Evolutionary conservation across 2,329 filamentous ascomycete species (phyloP).

Genomic region (Byssochlamys sp.): DNA sequence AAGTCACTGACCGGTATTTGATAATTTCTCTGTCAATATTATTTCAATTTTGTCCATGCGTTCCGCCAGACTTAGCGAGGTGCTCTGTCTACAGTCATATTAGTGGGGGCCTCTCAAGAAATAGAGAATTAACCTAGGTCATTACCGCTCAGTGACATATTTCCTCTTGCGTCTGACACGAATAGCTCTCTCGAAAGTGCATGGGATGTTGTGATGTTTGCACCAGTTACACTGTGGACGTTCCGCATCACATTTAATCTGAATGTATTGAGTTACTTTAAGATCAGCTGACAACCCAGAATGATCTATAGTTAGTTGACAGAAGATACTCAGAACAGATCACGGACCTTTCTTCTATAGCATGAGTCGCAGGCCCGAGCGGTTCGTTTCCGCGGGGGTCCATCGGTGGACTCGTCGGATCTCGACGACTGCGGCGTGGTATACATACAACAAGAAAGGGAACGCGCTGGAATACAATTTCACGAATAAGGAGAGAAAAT

Average conservation of each 20-base stretch:
- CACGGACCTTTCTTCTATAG: background rate
- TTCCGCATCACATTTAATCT: slow-evolving; percentile 44
- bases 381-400: background rate
- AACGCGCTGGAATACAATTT: background rate
- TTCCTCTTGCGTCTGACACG: slow-evolving; percentile 20
- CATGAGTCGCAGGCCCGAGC: background rate
- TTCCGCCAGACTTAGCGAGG: slow-evolving; percentile 24
- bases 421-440: background rate
- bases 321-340: background rate
- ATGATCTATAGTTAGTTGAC: background rate
- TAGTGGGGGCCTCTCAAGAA: slow-evolving; percentile 1
- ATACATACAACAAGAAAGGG: background rate
- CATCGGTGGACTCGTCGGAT: background rate
- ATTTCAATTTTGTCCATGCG: slow-evolving; percentile 35
- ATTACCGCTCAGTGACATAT: slow-evolving; percentile 14
- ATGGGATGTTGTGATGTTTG: slow-evolving; percentile 38
- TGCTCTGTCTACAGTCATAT: slow-evolving; percentile 10
- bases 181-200: slow-evolving; percentile 35
- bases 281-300: background rate
- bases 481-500: background rate
- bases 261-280: background rate
- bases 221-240: slow-evolving; percentile 43
- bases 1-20: slow-evolving; percentile 9
- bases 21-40: slow-evolving; percentile 24
- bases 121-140: background rate